Percentiles rank a stretch among this genome's conserved stretches.
Evolutionary conservation across 257 asterid species (phyloP).

Genomic region (Solanum neorickii): DNA sequence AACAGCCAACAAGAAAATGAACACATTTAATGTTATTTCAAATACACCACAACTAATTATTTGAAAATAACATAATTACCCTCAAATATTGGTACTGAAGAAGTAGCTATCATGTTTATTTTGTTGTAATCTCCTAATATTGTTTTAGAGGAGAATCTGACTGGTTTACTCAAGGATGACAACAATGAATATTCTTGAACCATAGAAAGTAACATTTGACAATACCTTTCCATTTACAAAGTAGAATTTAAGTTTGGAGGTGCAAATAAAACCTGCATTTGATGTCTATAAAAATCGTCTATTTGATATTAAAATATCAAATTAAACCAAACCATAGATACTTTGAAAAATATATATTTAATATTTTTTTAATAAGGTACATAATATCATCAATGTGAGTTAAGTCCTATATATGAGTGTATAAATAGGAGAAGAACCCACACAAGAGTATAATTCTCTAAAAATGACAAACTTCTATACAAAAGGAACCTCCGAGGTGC

Average conservation of each 20-base stretch:
- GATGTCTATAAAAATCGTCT: background rate
- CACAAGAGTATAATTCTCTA: background rate
- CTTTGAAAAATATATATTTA: background rate
- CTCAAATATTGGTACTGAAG: background rate
- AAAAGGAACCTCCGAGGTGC: background rate
- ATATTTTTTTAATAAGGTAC: background rate
- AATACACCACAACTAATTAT: background rate
- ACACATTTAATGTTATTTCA: background rate
- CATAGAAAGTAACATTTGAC: background rate
- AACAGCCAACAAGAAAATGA: background rate
- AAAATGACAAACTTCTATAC: background rate
- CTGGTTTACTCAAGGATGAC: background rate
- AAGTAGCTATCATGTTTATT: background rate
- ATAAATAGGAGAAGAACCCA: background rate
- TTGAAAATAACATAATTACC: background rate
- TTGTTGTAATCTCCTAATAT: background rate
- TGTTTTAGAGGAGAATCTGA: background rate
- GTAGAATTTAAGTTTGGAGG: background rate
- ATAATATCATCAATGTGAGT: background rate
- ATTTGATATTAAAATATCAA: background rate
- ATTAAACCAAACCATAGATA: background rate
- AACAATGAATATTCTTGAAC: background rate
- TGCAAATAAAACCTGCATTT: background rate
- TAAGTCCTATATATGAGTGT: background rate
- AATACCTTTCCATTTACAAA: background rate